Conservation (phyloP, 2,329 filamentous ascomycete genomes). For the Aspergillus neotritici region DNA sequence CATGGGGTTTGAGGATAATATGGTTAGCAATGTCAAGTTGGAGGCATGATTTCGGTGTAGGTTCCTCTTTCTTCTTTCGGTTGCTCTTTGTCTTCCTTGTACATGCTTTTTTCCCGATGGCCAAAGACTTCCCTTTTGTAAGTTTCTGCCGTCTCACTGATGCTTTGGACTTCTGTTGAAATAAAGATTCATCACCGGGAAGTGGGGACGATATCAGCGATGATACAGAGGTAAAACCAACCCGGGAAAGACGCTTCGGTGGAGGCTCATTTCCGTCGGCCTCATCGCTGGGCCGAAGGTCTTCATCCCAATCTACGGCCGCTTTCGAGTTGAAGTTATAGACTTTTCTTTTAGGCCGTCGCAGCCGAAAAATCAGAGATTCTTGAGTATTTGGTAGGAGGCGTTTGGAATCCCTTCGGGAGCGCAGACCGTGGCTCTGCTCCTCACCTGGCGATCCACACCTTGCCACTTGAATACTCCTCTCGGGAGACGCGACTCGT, state of each 20-base stretch:
- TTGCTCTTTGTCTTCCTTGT: background rate
- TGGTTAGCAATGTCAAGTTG: too few species aligned
- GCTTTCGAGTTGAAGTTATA: slow-evolving; percentile 12
- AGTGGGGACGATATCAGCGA: slow-evolving; percentile 11
- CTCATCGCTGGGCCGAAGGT: slow-evolving; percentile 22
- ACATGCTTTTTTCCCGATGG: background rate
- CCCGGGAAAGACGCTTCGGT: slow-evolving; percentile 6
- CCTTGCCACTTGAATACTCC: too few species aligned
- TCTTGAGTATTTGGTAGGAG: slow-evolving; percentile 13
- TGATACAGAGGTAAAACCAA: too few species aligned
- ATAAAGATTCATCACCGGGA: slow-evolving; percentile 1
- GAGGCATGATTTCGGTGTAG: background rate
- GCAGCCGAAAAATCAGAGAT: slow-evolving; percentile 12
- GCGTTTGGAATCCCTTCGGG: background rate
- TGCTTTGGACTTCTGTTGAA: background rate
- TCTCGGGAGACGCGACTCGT: too few species aligned
- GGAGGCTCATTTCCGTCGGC: slow-evolving; percentile 3
- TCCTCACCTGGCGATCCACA: too few species aligned
- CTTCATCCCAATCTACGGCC: slow-evolving; percentile 29
- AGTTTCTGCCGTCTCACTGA: background rate
- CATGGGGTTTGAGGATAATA: too few species aligned
- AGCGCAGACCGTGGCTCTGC: too few species aligned
- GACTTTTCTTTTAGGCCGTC: slow-evolving; percentile 13
- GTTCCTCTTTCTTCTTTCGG: background rate
- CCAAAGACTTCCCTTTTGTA: slow-evolving; percentile 1